These are phyloP conservation scores for Calocera viscosa DNA, from an alignment of 768 basidiomycete species.

Conservation along the genomic window DNA sequence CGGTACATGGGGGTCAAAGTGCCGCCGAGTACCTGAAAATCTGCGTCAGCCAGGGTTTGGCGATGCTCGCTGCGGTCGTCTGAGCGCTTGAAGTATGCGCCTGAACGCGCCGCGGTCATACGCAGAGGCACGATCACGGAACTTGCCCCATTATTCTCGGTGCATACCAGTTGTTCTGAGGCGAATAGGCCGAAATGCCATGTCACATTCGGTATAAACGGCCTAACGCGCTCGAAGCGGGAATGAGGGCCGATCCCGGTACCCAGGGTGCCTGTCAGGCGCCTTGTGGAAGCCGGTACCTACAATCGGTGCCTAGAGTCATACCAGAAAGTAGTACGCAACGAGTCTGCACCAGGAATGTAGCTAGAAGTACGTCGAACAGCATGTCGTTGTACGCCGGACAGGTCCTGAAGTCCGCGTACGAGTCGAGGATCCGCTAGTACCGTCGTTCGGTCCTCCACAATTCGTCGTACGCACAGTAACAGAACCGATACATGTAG, in stretches of 20 bases:
- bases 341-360: background rate
- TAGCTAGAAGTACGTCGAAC: background rate
- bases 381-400: background rate
- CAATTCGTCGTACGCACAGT: background rate
- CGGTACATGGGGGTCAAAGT: background rate
- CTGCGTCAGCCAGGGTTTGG: background rate
- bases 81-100: conserved; percentile 1
- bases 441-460: background rate
- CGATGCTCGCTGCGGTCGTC: background rate
- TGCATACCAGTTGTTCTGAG: background rate
- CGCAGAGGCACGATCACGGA: background rate
- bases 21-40: background rate
- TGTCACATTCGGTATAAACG: background rate
- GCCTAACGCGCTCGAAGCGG: background rate
- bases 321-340: background rate
- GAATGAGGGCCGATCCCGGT: background rate
- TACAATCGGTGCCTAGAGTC: background rate
- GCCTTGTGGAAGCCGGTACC: background rate
- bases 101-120: background rate
- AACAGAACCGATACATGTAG: background rate
- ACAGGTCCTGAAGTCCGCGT: background rate
- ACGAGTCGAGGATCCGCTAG: background rate
- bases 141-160: background rate
- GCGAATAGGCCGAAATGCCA: background rate
- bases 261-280: background rate